Evolutionary conservation across 106 monocot genomes (phyloP).

Genomic region (Allium sativum): DNA sequence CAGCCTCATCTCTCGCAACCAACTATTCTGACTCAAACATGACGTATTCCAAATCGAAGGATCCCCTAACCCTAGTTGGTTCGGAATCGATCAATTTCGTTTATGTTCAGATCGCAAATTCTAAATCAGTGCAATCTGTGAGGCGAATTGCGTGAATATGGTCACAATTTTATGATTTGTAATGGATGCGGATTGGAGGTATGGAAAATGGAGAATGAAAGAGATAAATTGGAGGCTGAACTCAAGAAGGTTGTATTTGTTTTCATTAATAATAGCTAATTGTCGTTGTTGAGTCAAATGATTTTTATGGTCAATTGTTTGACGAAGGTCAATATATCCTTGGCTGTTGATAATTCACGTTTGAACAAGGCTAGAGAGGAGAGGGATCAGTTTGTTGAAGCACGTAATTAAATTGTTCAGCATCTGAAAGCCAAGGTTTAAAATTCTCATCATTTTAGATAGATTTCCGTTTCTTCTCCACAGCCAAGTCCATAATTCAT

Average conservation of each 20-base stretch:
- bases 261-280: not conserved
- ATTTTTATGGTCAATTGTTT: conserved; percentile 6
- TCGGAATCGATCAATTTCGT: no score
- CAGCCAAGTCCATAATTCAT: no score
- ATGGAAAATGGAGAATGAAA: conserved; percentile 82
- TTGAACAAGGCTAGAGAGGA: conserved; percentile 94
- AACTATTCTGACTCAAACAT: no score
- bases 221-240: conserved; percentile 77
- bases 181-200: no score
- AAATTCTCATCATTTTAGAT: not conserved
- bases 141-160: no score
- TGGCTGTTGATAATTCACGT: conserved; percentile 40
- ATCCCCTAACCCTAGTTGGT: no score
- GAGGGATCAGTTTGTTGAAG: conserved; percentile 91
- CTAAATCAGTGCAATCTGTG: no score
- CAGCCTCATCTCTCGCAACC: no score
- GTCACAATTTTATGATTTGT: no score
- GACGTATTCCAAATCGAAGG: no score
- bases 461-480: not conserved
- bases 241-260: conserved; percentile 52
- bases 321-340: conserved; percentile 65
- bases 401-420: conserved; percentile 70
- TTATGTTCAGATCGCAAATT: no score
- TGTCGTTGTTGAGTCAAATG: not conserved
- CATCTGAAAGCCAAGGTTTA: conserved; percentile 87